Evolutionary conservation across 768 basidiomycete genomes (phyloP).

Genomic region (Podaxis mareebaensis): DNA sequence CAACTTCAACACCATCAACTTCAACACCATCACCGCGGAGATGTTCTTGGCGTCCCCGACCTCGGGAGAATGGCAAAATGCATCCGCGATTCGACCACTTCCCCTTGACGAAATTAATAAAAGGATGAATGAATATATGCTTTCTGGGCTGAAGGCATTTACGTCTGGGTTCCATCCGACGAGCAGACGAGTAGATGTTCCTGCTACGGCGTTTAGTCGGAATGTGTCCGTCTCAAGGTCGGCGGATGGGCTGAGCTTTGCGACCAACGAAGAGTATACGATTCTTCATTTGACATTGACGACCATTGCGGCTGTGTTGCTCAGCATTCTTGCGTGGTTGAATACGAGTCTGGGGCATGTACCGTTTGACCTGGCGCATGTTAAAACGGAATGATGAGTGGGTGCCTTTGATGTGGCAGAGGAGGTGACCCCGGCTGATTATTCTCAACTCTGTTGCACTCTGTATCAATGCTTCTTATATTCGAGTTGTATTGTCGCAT

Average conservation of each 20-base stretch:
- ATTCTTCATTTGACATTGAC: not conserved
- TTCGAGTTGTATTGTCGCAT: too few relatives aligned
- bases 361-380: not conserved
- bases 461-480: too few relatives aligned
- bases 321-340: not conserved
- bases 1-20: too few relatives aligned
- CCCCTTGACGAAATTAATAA: too few relatives aligned
- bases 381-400: not conserved
- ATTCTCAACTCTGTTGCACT: too few relatives aligned
- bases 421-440: too few relatives aligned
- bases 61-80: too few relatives aligned
- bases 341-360: not conserved
- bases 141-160: not conserved
- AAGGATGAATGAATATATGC: not conserved
- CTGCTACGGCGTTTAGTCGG: not conserved
- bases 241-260: not conserved
- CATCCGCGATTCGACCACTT: too few relatives aligned
- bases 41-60: too few relatives aligned
- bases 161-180: not conserved
- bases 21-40: too few relatives aligned
- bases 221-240: not conserved
- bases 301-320: not conserved
- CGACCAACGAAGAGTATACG: not conserved
- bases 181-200: not conserved
- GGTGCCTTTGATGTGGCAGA: not conserved